Evolutionary conservation across 495 filamentous ascomycete genomes (phyloP), one percentile per base, ranked within the genome.

Genomic region (Podospora anserina): DNA sequence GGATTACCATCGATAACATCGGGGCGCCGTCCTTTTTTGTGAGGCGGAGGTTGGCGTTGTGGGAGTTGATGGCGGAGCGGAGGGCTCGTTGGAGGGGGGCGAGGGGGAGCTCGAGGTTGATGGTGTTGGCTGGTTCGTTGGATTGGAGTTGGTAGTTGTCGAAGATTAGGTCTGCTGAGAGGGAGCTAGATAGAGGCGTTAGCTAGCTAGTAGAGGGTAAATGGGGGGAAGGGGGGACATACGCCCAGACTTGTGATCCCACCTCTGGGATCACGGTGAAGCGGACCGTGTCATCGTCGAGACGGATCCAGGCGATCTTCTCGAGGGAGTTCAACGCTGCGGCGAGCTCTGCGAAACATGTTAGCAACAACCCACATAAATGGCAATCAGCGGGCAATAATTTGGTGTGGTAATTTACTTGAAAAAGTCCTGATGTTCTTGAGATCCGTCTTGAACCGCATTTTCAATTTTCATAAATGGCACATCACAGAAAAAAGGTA

Each of bases 161-260:
- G 79, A 98, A 97, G 71, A 99, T 91, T 68, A 89, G 87, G 72
- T 95, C 91, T 87, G 85, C 82, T 3, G 82, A 81, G 28, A 86
- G 78, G n/a, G 84, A 84, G 66, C 83, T 84, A 23, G 60, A 58
- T 19, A 32, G 2, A 63, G n/a, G 23, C 53, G 34, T 66, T n/a
- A n/a, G 6, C 27, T 1, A 26, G 72, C 54, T 32, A 39, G 64
- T 6, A 13, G 15, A 23, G 28, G 59, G 54, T 19, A 2, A 11
- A 13, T 30, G 23, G 49, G 60, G 56, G 19, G 56, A 49, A 30
- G 39, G 19, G 61, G 23, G 63, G 71, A 85, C 92, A 73, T 83
- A 97, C 93, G 94, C 91, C 95, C 96, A 99, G 34, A 98, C 95
- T 84, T 97, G 93, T 13, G 93, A 93, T 26, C 95, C 93, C 72